Conservation (phyloP, 1,139 yeast species). For the Blastobotrys petasosporus region DNA sequence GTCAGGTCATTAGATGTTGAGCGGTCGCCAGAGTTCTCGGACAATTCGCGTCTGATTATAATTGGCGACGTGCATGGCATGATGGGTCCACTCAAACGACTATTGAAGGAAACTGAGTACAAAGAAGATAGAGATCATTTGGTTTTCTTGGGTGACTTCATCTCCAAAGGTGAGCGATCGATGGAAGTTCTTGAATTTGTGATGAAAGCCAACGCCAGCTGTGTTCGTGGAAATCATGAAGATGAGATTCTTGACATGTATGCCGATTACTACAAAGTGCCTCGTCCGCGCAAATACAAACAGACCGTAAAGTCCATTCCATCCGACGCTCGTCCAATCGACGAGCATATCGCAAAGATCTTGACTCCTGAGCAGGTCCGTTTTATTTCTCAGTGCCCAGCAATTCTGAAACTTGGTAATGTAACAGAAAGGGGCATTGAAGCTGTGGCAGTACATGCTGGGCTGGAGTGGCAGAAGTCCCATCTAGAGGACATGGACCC, state of each 20-base stretch:
- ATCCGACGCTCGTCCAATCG: slow-evolving; percentile 25
- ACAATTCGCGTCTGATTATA: slow-evolving; percentile 46
- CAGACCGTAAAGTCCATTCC: not conserved
- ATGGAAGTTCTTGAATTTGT: slow-evolving; percentile 61
- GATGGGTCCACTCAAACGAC: slow-evolving; percentile 45
- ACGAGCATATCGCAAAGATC: slow-evolving; percentile 53
- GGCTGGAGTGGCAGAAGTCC: slow-evolving; percentile 56
- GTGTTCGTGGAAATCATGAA: slow-evolving; percentile 89
- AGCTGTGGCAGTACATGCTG: slow-evolving; percentile 77
- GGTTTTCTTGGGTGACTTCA: slow-evolving; percentile 77
- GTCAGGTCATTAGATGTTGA: slow-evolving; percentile 17
- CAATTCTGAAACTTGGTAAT: slow-evolving; percentile 56
- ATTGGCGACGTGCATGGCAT: slow-evolving; percentile 92
- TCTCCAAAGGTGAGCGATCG: slow-evolving; percentile 79
- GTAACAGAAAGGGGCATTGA: slow-evolving; percentile 43
- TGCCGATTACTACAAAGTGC: slow-evolving; percentile 50
- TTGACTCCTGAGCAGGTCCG: slow-evolving; percentile 55
- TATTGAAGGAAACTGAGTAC: slow-evolving; percentile 45
- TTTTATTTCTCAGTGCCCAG: slow-evolving; percentile 55
- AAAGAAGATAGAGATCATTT: slow-evolving; percentile 48
- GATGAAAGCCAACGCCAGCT: slow-evolving; percentile 47
- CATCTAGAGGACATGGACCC: slow-evolving; percentile 56
- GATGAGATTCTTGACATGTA: slow-evolving; percentile 56
- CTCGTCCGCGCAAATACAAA: slow-evolving; percentile 24
- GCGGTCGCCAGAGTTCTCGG: slow-evolving; percentile 19